A percentile compares a stretch with the other conserved stretches of the same genome.
These are phyloP conservation scores for Lachnellula cervina DNA, from an alignment of 2,329 filamentous ascomycete genomes.

Conservation along the genomic window DNA sequence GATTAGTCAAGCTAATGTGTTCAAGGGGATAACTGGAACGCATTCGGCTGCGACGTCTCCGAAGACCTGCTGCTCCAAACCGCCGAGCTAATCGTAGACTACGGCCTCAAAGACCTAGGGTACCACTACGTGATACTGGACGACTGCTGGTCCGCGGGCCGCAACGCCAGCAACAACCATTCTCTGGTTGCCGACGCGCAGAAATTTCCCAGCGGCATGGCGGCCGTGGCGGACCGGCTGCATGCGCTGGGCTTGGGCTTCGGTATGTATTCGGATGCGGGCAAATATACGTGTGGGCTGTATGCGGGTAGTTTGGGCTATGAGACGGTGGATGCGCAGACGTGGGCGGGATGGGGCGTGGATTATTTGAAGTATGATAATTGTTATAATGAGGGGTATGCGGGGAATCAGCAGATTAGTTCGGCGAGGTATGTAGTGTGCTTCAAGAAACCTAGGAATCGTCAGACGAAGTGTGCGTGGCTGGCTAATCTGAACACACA, in stretches of 20 bases:
- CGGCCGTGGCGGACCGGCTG: constrained; percentile 40
- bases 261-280: constrained; percentile 49
- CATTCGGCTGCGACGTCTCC: constrained; percentile 46
- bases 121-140: constrained; percentile 54
- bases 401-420: constrained; percentile 37
- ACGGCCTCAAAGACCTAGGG: constrained; percentile 48
- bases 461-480: too few relatives aligned
- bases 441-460: neutral
- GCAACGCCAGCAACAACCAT: constrained; percentile 37
- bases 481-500: neutral
- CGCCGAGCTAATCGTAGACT: constrained; percentile 42
- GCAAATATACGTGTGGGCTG: constrained; percentile 36
- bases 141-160: constrained; percentile 47
- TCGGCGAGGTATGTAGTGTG: constrained; percentile 33
- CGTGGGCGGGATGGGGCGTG: constrained; percentile 48
- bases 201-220: constrained; percentile 46
- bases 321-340: constrained; percentile 47
- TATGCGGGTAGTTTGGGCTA: constrained; percentile 44
- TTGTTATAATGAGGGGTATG: constrained; percentile 50
- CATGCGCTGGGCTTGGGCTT: constrained; percentile 46
- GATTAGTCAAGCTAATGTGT: neutral
- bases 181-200: constrained; percentile 37
- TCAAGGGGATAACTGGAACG: constrained; percentile 42
- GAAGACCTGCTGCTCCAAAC: constrained; percentile 45
- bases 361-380: constrained; percentile 54